Evolutionary conservation across 495 filamentous ascomycete genomes (phyloP).

Genomic region (Parachaetomium inaequale): DNA sequence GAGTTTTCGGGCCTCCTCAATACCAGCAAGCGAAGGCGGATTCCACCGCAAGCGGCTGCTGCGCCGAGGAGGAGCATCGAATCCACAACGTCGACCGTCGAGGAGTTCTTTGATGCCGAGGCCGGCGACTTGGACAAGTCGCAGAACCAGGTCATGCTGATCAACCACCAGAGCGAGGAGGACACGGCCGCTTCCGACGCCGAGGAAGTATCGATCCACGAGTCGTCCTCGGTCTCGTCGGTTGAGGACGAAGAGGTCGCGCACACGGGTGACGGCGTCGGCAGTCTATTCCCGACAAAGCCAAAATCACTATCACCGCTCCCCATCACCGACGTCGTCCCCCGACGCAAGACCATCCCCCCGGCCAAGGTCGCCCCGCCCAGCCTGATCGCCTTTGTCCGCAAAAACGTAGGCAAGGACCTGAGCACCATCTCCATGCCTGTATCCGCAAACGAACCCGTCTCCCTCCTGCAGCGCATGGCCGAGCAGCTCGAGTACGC

Average conservation of each 20-base stretch:
- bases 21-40: slow-evolving; percentile 74
- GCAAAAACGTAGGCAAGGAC: slow-evolving; percentile 98
- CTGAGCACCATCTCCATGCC: slow-evolving; percentile 95
- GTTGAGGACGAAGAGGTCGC: slow-evolving; percentile 51
- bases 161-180: slow-evolving; percentile 64
- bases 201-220: slow-evolving; percentile 56
- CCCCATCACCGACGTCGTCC: slow-evolving; percentile 59
- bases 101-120: slow-evolving; percentile 93
- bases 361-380: slow-evolving; percentile 74
- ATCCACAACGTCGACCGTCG: slow-evolving; percentile 59
- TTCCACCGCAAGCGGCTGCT: slow-evolving; percentile 47
- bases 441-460: slow-evolving; percentile 91
- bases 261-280: slow-evolving; percentile 38
- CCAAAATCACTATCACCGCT: slow-evolving; percentile 75
- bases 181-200: slow-evolving; percentile 47
- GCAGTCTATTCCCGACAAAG: slow-evolving; percentile 63
- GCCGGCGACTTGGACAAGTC: slow-evolving; percentile 61
- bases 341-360: slow-evolving; percentile 66
- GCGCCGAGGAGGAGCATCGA: slow-evolving; percentile 74
- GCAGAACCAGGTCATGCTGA: slow-evolving; percentile 61
- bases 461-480: slow-evolving; percentile 79
- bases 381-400: slow-evolving; percentile 86
- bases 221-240: slow-evolving; percentile 58
- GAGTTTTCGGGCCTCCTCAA: slow-evolving; percentile 75
- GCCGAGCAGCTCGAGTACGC: slow-evolving; percentile 91